Base-by-base conservation (phyloP, 495 filamentous ascomycete species). In the Niebla homalea region DNA sequence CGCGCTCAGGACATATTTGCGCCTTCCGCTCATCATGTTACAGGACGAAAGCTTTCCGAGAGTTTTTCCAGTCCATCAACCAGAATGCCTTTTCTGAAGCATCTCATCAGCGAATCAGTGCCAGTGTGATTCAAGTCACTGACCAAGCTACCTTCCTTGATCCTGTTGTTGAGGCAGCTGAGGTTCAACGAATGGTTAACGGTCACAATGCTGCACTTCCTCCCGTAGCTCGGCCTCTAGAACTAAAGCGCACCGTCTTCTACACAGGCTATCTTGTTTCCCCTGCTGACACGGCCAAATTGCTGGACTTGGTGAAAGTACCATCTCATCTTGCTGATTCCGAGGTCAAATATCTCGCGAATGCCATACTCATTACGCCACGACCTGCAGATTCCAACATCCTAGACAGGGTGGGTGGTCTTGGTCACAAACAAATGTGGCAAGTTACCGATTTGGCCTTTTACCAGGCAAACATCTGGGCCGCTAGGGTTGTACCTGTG, bases 231-330 rank as follows among this genome's bases (percentile, higher is more conserved):
- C 47, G 52, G 37, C 57, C 57, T 29, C 60, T 89, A 40, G 67
- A 77, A 46, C 88, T 98, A 62, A 89, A 83, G 63, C 87, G 87
- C 53, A 84, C 80, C 12, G 80, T 95, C 43, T 87, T 90, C 69
- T 97, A 86, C 70, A 95, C 90, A n/a, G 89, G 87, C 36, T 97
- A 97, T 66, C 72, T 95, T 55, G 80, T 98, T 60, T 72, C 76
- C 21, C 69, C 76, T 40, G 60, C 74, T 25, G 84, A 87, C 58
- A 83, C 83, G 4, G 74, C 81, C 51, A 75, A 74, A 41, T 68
- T 98, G 18, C 75, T 87, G 42, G 70, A 72, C 2, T 75, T 89
- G 44, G 67, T 83, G 37, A 70, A 84, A 40, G 67, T 78, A 16
- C 81, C 83, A 6, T 66, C 74, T 20, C 73, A 73, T 57, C 62